Conservation (phyloP, 495 filamentous ascomycete genomes). For the Penicillium crystallinum region DNA sequence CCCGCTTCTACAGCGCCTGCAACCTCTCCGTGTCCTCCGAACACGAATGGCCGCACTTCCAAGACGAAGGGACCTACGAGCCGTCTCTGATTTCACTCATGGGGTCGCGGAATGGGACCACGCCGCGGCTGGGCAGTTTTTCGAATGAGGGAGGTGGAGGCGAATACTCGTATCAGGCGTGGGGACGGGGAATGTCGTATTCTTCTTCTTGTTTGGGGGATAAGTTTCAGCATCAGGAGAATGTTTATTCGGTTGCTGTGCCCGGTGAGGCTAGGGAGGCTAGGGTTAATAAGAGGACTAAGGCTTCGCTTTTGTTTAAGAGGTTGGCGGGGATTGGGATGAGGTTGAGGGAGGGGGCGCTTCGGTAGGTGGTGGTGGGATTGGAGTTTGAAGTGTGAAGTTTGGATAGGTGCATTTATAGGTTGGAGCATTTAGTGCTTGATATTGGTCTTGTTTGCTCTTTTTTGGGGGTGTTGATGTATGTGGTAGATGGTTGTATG, state of each 20-base stretch:
- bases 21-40: background rate
- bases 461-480: background rate
- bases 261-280: background rate
- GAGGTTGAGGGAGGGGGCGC: conserved; percentile 4
- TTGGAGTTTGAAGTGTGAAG: background rate
- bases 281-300: conserved; percentile 9
- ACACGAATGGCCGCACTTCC: background rate
- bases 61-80: too few species aligned
- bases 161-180: background rate
- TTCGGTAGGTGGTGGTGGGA: background rate
- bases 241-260: conserved; percentile 5
- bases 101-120: too few species aligned
- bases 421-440: background rate
- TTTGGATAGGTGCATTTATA: background rate
- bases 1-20: conserved; percentile 1
- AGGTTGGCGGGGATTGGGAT: conserved; percentile 21
- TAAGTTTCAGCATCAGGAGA: conserved; percentile 1
- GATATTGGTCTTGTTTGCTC: background rate
- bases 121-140: background rate
- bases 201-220: background rate
- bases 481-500: background rate
- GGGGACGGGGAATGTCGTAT: background rate
- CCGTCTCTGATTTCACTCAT: too few species aligned
- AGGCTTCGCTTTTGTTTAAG: conserved; percentile 17
- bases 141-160: background rate